Evolutionary conservation across 2,329 filamentous ascomycete genomes (phyloP).

Genomic region (Neurospora sp.): DNA sequence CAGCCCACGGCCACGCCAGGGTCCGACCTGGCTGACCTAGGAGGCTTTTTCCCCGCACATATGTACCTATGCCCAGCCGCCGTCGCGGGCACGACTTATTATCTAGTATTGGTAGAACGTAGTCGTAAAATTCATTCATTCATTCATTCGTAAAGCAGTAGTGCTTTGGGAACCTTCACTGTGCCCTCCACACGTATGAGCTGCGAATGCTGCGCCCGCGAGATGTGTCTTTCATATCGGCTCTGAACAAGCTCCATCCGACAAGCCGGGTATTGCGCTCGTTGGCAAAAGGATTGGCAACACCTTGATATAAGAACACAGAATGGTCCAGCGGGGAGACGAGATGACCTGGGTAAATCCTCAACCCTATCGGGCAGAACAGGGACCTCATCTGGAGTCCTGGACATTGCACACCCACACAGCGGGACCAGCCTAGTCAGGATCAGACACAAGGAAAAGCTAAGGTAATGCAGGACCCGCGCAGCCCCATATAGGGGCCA

Average conservation of each 20-base stretch:
- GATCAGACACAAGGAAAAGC: neutral
- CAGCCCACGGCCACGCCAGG: too few relatives aligned
- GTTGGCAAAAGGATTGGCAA: neutral
- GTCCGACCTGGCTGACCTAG: too few relatives aligned
- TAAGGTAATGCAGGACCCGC: neutral
- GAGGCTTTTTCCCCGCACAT: too few relatives aligned
- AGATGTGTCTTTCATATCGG: neutral
- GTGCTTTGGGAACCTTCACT: neutral
- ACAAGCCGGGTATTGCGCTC: neutral
- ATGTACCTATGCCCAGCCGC: too few relatives aligned
- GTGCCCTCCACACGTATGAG: neutral
- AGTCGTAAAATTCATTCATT: too few relatives aligned
- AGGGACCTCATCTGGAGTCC: neutral
- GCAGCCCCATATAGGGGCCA: neutral
- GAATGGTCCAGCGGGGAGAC: neutral
- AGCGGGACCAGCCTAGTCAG: neutral
- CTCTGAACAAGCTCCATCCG: neutral
- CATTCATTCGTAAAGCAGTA: neutral
- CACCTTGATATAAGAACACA: neutral
- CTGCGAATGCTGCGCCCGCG: neutral
- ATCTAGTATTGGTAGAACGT: too few relatives aligned
- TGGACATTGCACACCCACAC: neutral
- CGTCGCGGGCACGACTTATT: too few relatives aligned
- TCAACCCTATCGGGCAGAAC: neutral
- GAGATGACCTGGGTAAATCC: neutral